These are phyloP conservation scores for Lichina pygmaea DNA, from an alignment of 495 filamentous ascomycete species.

Conservation along the genomic window DNA sequence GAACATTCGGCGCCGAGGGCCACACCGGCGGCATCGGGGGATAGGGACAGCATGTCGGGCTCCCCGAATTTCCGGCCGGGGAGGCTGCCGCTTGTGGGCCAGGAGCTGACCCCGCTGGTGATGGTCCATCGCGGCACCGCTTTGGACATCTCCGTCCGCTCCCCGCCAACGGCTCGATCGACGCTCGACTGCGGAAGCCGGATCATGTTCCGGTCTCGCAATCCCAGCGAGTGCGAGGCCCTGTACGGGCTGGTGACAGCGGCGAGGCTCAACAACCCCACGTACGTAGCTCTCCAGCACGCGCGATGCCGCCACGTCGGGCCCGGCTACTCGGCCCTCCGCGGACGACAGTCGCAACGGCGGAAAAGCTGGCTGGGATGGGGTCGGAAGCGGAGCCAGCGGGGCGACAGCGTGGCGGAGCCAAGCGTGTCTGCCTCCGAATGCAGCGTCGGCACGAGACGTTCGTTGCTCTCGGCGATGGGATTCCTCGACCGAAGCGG, in stretches of 20 bases:
- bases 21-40: background rate
- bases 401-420: constrained; percentile 21
- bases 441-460: constrained; percentile 24
- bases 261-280: constrained; percentile 63
- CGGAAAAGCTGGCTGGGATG: constrained; percentile 8
- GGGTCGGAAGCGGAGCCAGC: background rate
- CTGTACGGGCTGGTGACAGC: constrained; percentile 67
- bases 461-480: too few relatives aligned
- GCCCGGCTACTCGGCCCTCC: constrained; percentile 6
- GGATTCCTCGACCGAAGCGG: too few relatives aligned
- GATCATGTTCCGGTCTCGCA: constrained; percentile 69
- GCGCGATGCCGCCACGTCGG: constrained; percentile 18
- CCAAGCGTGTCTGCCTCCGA: constrained; percentile 18
- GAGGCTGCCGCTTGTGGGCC: constrained; percentile 37
- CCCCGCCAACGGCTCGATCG: constrained; percentile 43
- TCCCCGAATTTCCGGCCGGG: constrained; percentile 13
- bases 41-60: constrained; percentile 1
- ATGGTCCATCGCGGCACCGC: constrained; percentile 69
- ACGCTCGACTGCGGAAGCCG: constrained; percentile 44
- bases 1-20: constrained; percentile 13
- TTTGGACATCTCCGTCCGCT: constrained; percentile 80
- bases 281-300: constrained; percentile 61
- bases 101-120: constrained; percentile 72
- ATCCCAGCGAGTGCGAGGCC: constrained; percentile 44
- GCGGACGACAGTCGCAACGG: constrained; percentile 19